Percentiles rank a stretch among this genome's conserved stretches.
Evolutionary conservation across 805 yeast genomes (phyloP).

Genomic region (Phaffomyces antillensis): DNA sequence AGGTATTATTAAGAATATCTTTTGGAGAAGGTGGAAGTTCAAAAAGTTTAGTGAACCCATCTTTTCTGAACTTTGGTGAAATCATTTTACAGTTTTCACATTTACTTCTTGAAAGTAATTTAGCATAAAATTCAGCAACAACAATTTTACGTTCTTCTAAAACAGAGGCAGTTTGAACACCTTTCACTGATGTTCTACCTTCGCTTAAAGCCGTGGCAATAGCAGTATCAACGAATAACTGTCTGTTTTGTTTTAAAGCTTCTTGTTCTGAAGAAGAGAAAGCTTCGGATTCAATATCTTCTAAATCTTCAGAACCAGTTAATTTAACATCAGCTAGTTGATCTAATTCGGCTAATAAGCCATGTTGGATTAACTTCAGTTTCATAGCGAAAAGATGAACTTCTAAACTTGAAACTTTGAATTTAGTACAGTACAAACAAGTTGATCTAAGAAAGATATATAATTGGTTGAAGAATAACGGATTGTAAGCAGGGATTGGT

Average conservation of each 20-base stretch:
- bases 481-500: conserved; percentile 93
- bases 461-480: conserved; percentile 87
- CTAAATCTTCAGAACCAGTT: conserved; percentile 19
- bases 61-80: conserved; percentile 91
- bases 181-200: conserved; percentile 61
- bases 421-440: conserved; percentile 87
- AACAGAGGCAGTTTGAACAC: conserved; percentile 77
- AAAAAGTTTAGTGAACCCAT: conserved; percentile 87
- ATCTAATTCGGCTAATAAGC: conserved; percentile 71
- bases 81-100: conserved; percentile 96
- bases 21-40: conserved; percentile 81
- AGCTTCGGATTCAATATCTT: not conserved
- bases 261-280: not conserved
- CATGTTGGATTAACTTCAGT: conserved; percentile 77
- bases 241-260: conserved; percentile 44
- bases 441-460: conserved; percentile 75
- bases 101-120: conserved; percentile 66
- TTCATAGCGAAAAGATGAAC: conserved; percentile 73
- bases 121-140: conserved; percentile 69
- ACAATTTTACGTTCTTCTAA: conserved; percentile 77
- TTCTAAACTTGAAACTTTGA: conserved; percentile 63
- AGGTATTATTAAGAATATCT: conserved; percentile 73
- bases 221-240: conserved; percentile 53
- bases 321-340: conserved; percentile 58
- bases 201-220: conserved; percentile 69